Conservation (phyloP, 2,329 filamentous ascomycete species). For the Fusarium dlaminii region DNA sequence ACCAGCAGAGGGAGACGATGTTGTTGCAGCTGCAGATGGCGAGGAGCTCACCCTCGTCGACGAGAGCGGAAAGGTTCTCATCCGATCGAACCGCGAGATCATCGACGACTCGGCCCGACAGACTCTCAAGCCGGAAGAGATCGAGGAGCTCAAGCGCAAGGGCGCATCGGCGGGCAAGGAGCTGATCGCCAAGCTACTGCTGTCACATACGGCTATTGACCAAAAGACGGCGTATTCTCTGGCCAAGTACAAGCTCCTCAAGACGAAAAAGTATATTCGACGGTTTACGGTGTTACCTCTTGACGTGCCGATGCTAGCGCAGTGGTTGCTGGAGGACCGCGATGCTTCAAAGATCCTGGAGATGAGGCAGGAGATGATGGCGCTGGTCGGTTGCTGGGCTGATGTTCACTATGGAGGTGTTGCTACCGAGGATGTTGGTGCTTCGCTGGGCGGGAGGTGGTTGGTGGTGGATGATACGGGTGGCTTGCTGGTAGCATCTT, state of each 20-base stretch:
- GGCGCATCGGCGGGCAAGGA: constrained; percentile 84
- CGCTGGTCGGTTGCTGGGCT: constrained; percentile 85
- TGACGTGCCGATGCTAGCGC: constrained; percentile 78
- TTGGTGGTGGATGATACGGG: constrained; percentile 88
- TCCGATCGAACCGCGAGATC: constrained; percentile 66
- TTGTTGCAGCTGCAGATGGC: constrained; percentile 49
- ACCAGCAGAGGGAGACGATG: constrained; percentile 55
- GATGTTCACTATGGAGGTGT: constrained; percentile 76
- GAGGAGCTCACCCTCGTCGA: constrained; percentile 56
- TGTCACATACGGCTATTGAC: constrained; percentile 88
- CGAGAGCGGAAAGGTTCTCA: constrained; percentile 56
- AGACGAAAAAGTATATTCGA: constrained; percentile 92
- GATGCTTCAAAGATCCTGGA: constrained; percentile 86
- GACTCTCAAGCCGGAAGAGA: constrained; percentile 78
- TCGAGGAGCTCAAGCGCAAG: constrained; percentile 77
- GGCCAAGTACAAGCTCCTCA: constrained; percentile 94
- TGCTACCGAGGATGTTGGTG: constrained; percentile 38
- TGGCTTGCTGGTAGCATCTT: constrained; percentile 80
- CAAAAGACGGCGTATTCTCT: constrained; percentile 95
- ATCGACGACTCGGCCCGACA: constrained; percentile 75
- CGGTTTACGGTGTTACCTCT: constrained; percentile 87
- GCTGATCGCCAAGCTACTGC: constrained; percentile 90
- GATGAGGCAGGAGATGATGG: constrained; percentile 84
- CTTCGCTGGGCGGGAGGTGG: constrained; percentile 65
- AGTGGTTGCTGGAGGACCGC: constrained; percentile 82